Evolutionary conservation across 345 rosid species (phyloP), one percentile per base, ranked within the genome.

Genomic region (Eutrema japonicum): DNA sequence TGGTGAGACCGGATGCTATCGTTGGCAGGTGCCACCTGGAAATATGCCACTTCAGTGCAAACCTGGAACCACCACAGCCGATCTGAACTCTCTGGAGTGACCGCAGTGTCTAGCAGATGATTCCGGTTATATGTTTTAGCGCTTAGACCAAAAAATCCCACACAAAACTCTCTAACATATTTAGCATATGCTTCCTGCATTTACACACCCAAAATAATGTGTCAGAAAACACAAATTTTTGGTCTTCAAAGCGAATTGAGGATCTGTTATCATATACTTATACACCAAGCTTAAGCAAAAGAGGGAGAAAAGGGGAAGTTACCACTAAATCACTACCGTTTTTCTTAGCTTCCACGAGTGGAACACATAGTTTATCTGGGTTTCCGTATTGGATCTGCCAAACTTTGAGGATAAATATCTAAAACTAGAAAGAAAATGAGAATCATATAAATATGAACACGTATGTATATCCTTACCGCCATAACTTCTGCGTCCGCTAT

Each of bases 31-130:
- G 98, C 97, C 80, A 91, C 97, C 80, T 94, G 98, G 81, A 91
- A 94, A 78, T 87, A 94, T 3, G 97, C 97, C 75, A 94, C 92
- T 85, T 94, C 96, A 52, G 96, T 91, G 75, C 98, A 94, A 76
- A 87, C 96, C 83, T 91, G 98, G 74, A 91, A 91, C 98, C 98
- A 94, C 97, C 98, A 94, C 72, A 89, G 76, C 58, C 96, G 82
- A 73, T 85, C 90, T 75, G 83, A 26, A 64, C 81, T 77, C 46
- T 73, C 54, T 66, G 79, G 77, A 45, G 78, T 76, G 22, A 90
- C 50, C 32, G 79, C 77, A 54, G 89, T 83, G 45, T 77, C 76
- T 72, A 83, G 86, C 78, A 94, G 82, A 76, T 84, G 79, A 2
- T 84, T 80, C 78, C 89, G 91, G 79, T 71, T 78, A 78, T 91